Percentiles rank a stretch among this genome's conserved stretches.
Conservation (phyloP, 306 rosid species). For the Sesbania bispinosa region DNA sequence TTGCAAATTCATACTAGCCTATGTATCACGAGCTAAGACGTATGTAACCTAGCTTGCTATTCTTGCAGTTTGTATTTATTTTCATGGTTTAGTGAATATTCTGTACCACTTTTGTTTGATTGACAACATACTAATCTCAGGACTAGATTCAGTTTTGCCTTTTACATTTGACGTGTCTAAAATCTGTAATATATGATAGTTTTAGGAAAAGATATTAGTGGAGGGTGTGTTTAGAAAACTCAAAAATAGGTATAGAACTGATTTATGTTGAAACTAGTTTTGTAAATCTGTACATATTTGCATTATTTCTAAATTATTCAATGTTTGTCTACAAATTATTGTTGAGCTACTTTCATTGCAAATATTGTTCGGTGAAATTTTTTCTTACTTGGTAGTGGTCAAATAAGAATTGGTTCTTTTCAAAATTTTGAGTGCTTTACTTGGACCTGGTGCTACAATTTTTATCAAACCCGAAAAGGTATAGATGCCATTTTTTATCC, state of each 20-base stretch:
- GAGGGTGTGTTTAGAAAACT: background rate
- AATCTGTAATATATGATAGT: background rate
- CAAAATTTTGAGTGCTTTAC: background rate
- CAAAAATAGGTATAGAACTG: background rate
- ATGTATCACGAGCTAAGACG: slow-evolving; percentile 78
- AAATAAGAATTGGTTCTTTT: background rate
- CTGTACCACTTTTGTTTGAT: background rate
- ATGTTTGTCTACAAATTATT: background rate
- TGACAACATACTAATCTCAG: background rate
- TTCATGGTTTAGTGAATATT: slow-evolving; percentile 15
- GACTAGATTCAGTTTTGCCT: background rate
- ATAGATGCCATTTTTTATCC: background rate
- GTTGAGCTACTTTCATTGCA: background rate
- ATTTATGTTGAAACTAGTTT: background rate
- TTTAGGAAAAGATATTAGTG: background rate
- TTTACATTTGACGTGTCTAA: background rate
- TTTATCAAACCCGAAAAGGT: background rate
- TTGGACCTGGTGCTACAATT: background rate
- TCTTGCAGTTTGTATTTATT: background rate
- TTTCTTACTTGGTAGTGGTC: background rate
- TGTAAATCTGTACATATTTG: background rate
- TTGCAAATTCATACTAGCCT: slow-evolving; percentile 86
- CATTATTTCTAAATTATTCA: background rate
- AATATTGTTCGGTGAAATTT: background rate
- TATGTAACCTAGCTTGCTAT: slow-evolving; percentile 35